Conservation (phyloP, 192 early-diverging fungal genomes). For the Blastocladiella britannica region DNA sequence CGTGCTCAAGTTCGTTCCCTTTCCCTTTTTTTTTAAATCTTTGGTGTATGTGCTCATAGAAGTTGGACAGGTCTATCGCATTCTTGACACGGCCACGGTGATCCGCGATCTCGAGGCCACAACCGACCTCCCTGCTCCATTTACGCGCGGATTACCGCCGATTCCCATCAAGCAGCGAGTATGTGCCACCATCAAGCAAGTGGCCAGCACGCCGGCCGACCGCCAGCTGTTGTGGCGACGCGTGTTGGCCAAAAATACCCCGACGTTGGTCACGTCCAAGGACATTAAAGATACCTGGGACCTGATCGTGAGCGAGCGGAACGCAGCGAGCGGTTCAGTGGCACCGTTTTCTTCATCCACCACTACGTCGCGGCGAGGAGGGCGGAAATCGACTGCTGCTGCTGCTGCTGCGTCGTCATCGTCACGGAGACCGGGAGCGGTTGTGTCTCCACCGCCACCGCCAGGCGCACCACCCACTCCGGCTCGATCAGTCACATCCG, state of each 20-base stretch:
- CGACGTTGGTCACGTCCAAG: neutral
- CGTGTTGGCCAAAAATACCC: neutral
- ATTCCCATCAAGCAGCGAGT: neutral
- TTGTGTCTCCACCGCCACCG: too few species aligned
- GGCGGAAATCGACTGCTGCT: too few species aligned
- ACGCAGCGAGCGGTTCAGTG: too few species aligned
- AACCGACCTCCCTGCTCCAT: neutral
- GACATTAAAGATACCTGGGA: neutral
- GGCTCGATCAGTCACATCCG: too few species aligned
- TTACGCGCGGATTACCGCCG: neutral
- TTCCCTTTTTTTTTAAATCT: too few species aligned
- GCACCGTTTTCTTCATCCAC: too few species aligned
- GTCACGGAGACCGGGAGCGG: too few species aligned
- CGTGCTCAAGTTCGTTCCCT: slow-evolving; percentile 5
- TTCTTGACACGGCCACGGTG: neutral
- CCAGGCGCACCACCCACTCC: too few species aligned
- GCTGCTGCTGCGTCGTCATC: too few species aligned
- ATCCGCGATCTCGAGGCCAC: neutral
- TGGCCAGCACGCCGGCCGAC: neutral
- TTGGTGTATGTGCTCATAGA: too few species aligned
- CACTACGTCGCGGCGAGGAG: too few species aligned
- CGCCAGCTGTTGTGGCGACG: neutral
- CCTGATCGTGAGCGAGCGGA: neutral
- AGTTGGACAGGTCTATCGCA: too few species aligned
- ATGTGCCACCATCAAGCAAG: neutral